Percentiles rank a stretch among this genome's conserved stretches.
Evolutionary conservation across 345 rosid species (phyloP).

Genomic region (Salix caprea): DNA sequence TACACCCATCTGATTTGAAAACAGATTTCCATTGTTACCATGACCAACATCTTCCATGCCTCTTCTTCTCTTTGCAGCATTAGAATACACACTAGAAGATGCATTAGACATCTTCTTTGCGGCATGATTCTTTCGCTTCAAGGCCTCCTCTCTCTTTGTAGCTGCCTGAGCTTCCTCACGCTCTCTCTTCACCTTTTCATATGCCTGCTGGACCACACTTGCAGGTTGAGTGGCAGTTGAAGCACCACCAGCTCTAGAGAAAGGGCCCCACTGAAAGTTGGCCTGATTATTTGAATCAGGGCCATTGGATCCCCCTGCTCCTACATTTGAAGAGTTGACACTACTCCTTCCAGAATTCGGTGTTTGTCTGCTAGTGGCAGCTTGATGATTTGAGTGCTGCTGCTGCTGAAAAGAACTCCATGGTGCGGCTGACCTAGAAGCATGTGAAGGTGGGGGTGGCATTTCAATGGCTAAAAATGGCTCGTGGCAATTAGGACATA

Average conservation of each 20-base stretch:
- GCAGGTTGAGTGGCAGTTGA: conserved; percentile 53
- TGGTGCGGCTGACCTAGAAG: conserved; percentile 20
- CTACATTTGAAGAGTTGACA: conserved; percentile 17
- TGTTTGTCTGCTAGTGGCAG: conserved; percentile 30
- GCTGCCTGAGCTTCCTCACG: conserved; percentile 58
- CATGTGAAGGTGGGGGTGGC: conserved; percentile 33
- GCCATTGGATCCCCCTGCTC: conserved; percentile 20
- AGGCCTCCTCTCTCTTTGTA: conserved; percentile 35
- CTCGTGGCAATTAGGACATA: conserved; percentile 41
- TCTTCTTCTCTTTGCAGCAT: conserved; percentile 42
- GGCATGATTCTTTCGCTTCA: conserved; percentile 37
- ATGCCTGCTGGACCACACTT: conserved; percentile 50
- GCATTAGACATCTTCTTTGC: conserved; percentile 29
- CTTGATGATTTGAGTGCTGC: conserved; percentile 37
- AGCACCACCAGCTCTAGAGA: conserved; percentile 42
- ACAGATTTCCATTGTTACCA: conserved; percentile 24
- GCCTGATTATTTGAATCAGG: conserved; percentile 32
- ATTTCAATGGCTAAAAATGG: conserved; percentile 39
- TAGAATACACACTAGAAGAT: conserved; percentile 25
- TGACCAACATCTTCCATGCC: conserved; percentile 38
- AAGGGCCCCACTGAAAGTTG: conserved; percentile 48
- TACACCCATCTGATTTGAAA: conserved; percentile 18
- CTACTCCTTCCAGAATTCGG: conserved; percentile 22
- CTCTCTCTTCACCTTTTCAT: conserved; percentile 52
- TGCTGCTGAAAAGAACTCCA: conserved; percentile 44